Conservation (phyloP, 2,329 filamentous ascomycete species). For the Xylaria sp. region DNA sequence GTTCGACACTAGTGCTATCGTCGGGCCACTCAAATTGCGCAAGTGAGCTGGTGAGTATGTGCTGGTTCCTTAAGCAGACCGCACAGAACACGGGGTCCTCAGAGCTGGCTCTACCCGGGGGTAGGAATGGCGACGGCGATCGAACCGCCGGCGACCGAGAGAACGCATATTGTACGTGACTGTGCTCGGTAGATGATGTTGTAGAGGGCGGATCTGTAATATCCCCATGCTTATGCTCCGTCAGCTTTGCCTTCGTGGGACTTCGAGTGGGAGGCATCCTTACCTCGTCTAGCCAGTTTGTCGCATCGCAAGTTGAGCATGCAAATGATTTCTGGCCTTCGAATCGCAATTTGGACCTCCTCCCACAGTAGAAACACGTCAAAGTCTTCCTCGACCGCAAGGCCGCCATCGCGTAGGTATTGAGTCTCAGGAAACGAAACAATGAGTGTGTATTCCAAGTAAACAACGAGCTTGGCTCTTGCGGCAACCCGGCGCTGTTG, state of each 20-base stretch:
- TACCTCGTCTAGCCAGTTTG: conserved; percentile 89
- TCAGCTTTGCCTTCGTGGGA: conserved; percentile 25
- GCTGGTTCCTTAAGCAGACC: conserved; percentile 86
- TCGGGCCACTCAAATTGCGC: conserved; percentile 78
- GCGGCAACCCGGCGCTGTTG: background rate
- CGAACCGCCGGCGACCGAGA: conserved; percentile 40
- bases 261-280: conserved; percentile 26
- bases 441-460: background rate
- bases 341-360: conserved; percentile 62
- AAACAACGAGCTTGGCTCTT: background rate
- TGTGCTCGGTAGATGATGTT: conserved; percentile 51
- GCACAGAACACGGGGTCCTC: conserved; percentile 63
- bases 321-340: conserved; percentile 67
- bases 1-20: conserved; percentile 67
- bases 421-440: conserved; percentile 9
- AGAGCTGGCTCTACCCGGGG: conserved; percentile 38
- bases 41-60: conserved; percentile 73
- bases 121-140: conserved; percentile 33
- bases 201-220: conserved; percentile 82
- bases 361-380: conserved; percentile 83
- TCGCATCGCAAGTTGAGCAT: conserved; percentile 79
- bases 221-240: conserved; percentile 69
- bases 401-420: conserved; percentile 29
- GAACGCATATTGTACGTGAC: conserved; percentile 51
- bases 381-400: conserved; percentile 44